Evolutionary conservation across 768 basidiomycete genomes (phyloP), one percentile per base, ranked within the genome.

Genomic region (Mrakia blollopis): DNA sequence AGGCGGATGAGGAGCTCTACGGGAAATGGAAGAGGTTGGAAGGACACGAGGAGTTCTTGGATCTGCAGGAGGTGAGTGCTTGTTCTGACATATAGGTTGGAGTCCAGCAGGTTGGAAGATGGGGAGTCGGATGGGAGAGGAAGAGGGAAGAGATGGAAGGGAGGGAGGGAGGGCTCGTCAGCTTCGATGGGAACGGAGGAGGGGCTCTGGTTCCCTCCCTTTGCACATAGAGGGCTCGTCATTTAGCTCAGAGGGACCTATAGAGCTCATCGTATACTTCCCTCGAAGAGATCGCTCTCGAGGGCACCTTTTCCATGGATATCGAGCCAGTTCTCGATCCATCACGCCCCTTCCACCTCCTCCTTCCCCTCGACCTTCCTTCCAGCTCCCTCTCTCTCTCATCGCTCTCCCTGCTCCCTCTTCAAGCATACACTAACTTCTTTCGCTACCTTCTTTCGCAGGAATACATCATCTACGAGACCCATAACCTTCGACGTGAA

Each of bases 401-500:
- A 18, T 32, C 13, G n/a, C 50, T 32, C 30, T n/a, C 32, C 14
- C 70, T n/a, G 10, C 25, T 44, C 18, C 68, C 10, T 21, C 44
- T 50, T 21, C n/a, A 1, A 71, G 23, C 28, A n/a, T 35, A n/a
- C 8, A 72, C 54, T 57, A 54, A 72, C 54, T 32, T 57, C 25
- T n/a, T 18, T 32, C 28, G 14, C 13, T 32, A 3, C 4, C 37
- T 3, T 18, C 25, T 21, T 44, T 44, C 91, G 81, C 92, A 98
- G 85, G 92, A 91, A 85, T 99, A 98, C 83, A 97, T 99, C 85
- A 96, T 98, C 83, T 96, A 99, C 81, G 97, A 99, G 84, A 95
- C 97, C 81, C 92, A 92, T 23, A 98, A 98, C 82, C 89, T 99
- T 75, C 96, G 98, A 84, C 90, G 96, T 70, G 97, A 99, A 85